Conservation (phyloP, 2,329 filamentous ascomycete genomes). For the Claviceps sp. region DNA sequence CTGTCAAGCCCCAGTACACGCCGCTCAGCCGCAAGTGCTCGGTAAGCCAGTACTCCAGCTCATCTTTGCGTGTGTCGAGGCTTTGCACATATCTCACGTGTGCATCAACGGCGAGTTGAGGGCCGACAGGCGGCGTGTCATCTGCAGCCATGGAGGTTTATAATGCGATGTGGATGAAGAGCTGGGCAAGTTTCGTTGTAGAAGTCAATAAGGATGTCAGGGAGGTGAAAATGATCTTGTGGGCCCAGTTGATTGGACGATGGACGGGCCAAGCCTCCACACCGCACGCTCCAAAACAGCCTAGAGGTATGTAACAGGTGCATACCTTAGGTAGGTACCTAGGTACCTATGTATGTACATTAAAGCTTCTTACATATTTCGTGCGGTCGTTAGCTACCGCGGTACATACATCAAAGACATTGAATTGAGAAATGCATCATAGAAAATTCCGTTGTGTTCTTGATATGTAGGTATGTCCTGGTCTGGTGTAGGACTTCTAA, state of each 20-base stretch:
- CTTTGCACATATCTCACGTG: conserved; percentile 91
- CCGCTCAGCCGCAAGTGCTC: conserved; percentile 93
- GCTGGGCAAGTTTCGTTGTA: background rate
- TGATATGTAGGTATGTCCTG: no score
- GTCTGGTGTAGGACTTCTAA: no score
- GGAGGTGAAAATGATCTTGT: background rate
- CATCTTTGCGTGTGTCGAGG: conserved; percentile 81
- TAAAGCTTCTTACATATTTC: no score
- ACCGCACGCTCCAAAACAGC: no score
- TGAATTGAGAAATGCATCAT: no score
- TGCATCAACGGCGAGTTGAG: conserved; percentile 35
- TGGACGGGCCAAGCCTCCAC: no score
- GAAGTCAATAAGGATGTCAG: background rate
- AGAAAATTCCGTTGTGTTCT: no score
- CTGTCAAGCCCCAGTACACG: conserved; percentile 89
- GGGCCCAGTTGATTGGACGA: background rate
- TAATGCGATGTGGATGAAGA: background rate
- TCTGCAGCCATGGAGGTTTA: conserved; percentile 17
- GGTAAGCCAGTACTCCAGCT: conserved; percentile 95
- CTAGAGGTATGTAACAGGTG: no score
- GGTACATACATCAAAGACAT: no score
- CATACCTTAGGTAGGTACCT: no score
- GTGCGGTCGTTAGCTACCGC: no score
- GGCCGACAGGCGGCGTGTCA: conserved; percentile 20
- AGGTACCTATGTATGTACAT: no score